Conservation (phyloP, 306 rosid genomes). For the Vachellia pachyceras region DNA sequence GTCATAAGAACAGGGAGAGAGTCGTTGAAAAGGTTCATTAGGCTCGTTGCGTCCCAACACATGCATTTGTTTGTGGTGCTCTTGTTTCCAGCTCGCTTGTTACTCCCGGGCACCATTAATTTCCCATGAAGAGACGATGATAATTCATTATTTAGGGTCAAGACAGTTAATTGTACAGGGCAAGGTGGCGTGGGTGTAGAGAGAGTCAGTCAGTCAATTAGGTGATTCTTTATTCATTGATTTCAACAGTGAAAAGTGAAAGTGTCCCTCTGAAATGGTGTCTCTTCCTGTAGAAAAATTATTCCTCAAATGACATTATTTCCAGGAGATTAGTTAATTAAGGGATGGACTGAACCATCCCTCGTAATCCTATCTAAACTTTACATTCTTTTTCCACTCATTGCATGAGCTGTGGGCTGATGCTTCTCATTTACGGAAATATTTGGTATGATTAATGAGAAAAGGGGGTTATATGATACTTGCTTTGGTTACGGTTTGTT, state of each 20-base stretch:
- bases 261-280: slow-evolving; percentile 9
- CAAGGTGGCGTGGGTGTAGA: slow-evolving; percentile 42
- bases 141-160: slow-evolving; percentile 38
- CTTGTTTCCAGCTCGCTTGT: slow-evolving; percentile 64
- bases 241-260: slow-evolving; percentile 36
- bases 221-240: slow-evolving; percentile 84
- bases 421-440: not conserved
- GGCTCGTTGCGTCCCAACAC: slow-evolving; percentile 79
- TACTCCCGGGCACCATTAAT: slow-evolving; percentile 58
- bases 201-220: slow-evolving; percentile 36
- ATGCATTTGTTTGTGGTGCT: slow-evolving; percentile 81
- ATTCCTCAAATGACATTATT: slow-evolving; percentile 3
- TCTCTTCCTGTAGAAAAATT: not conserved
- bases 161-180: slow-evolving; percentile 40
- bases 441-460: not conserved
- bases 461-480: not conserved
- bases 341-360: not conserved
- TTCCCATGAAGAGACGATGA: slow-evolving; percentile 33
- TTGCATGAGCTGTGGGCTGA: not conserved
- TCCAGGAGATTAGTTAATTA: not conserved
- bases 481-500: not conserved
- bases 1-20: slow-evolving; percentile 65
- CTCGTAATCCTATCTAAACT: not conserved
- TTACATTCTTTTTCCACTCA: too few relatives aligned
- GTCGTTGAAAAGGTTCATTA: slow-evolving; percentile 69